Evolutionary conservation across 2,329 filamentous ascomycete species (phyloP).

Genomic region (Emergomyces pasteurianus): DNA sequence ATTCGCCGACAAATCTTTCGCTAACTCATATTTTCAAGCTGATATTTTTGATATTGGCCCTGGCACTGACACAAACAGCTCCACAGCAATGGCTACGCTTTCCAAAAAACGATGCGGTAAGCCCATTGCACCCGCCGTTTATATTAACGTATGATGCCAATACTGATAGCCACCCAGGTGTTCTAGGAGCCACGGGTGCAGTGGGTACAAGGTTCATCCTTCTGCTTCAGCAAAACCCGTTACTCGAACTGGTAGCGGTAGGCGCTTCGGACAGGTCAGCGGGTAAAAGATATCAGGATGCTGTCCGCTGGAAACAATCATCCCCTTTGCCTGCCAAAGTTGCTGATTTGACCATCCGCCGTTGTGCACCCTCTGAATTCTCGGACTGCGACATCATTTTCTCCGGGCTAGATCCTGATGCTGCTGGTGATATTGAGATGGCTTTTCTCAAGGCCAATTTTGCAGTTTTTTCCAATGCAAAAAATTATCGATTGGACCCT

Average conservation of each 20-base stretch:
- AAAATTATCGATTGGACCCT: conserved; percentile 88
- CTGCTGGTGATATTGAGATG: conserved; percentile 90
- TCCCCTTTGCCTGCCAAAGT: conserved; percentile 64
- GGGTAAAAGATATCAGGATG: conserved; percentile 89
- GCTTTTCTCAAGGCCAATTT: conserved; percentile 81
- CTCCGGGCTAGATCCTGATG: conserved; percentile 81
- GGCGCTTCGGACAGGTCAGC: conserved; percentile 82
- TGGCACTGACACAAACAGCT: background rate
- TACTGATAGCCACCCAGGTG: conserved; percentile 36
- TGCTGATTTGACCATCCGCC: conserved; percentile 70
- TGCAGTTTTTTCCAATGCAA: conserved; percentile 92
- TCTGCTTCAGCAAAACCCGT: conserved; percentile 74
- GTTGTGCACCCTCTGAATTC: conserved; percentile 74
- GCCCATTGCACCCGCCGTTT: background rate
- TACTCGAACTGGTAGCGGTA: conserved; percentile 74
- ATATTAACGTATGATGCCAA: background rate
- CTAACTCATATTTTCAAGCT: no score
- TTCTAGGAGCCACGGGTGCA: conserved; percentile 84
- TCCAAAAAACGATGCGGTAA: conserved; percentile 1
- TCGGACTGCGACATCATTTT: conserved; percentile 87
- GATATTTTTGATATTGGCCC: background rate
- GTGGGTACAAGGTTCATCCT: conserved; percentile 95
- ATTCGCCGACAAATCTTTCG: background rate
- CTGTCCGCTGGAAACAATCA: conserved; percentile 65
- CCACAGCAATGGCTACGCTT: background rate